Evolutionary conservation across 2,329 filamentous ascomycete genomes (phyloP).

Genomic region (Tolypocladium amazonense): DNA sequence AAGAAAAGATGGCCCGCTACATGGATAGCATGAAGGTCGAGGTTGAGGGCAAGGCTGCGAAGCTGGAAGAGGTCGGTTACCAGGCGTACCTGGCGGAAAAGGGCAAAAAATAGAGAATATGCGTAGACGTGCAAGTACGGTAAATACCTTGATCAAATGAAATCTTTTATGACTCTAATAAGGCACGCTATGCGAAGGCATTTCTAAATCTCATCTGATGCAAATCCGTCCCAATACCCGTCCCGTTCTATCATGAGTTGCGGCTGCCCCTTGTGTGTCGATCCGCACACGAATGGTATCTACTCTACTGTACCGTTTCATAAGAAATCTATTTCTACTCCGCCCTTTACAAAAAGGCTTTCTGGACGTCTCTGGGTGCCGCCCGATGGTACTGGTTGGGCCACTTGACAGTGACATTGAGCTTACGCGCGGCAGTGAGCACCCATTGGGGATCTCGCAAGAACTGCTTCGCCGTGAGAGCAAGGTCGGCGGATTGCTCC

Average conservation of each 20-base stretch:
- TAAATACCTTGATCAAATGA: neutral
- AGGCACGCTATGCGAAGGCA: neutral
- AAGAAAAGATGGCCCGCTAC: slow-evolving; percentile 48
- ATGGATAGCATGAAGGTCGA: slow-evolving; percentile 51
- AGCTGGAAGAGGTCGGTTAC: slow-evolving; percentile 44
- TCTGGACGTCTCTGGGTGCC: slow-evolving; percentile 10
- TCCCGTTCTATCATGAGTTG: neutral
- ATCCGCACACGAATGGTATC: neutral
- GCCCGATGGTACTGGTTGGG: slow-evolving; percentile 52
- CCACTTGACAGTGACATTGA: slow-evolving; percentile 61
- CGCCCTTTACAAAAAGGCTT: slow-evolving; percentile 1
- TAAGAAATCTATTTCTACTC: neutral
- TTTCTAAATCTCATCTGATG: neutral
- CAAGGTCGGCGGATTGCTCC: slow-evolving; percentile 47
- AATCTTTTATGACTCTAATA: neutral
- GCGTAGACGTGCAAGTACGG: neutral
- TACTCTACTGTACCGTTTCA: neutral
- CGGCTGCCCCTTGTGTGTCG: neutral
- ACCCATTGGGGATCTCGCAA: slow-evolving; percentile 74
- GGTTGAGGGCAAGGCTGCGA: slow-evolving; percentile 51
- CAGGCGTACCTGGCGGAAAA: slow-evolving; percentile 38
- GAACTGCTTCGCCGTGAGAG: slow-evolving; percentile 65
- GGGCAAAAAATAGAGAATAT: slow-evolving; percentile 14
- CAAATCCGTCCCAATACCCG: neutral
- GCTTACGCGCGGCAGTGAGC: slow-evolving; percentile 59